A percentile compares a stretch with the other conserved stretches of the same genome.
Evolutionary conservation across 1,284 basidiomycete species (phyloP).

Genomic region (Moesziomyces parantarcticus): DNA sequence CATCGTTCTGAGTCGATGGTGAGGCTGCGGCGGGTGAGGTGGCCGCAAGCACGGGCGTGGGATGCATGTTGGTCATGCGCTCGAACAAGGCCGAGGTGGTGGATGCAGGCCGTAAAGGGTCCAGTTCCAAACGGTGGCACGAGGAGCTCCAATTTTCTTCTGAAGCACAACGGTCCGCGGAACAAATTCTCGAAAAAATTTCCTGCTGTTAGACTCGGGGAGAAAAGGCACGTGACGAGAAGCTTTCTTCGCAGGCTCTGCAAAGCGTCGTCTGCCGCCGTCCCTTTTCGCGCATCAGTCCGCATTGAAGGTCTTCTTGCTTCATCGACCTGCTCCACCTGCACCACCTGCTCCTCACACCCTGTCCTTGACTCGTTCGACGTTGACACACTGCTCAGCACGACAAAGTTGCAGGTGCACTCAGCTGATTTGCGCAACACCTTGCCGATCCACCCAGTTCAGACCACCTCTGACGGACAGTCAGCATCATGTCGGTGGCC

Average conservation of each 20-base stretch:
- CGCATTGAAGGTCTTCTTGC: background rate
- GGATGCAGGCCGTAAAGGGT: background rate
- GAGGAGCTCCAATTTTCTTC: conserved; percentile 7
- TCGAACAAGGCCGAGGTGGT: background rate
- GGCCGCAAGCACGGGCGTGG: conserved; percentile 20
- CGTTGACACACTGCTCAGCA: too few species aligned
- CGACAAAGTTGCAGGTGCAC: too few species aligned
- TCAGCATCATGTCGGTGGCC: background rate
- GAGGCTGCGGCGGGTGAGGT: background rate
- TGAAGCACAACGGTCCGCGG: conserved; percentile 5
- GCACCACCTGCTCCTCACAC: background rate
- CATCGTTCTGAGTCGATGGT: background rate
- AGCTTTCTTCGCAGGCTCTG: conserved; percentile 18
- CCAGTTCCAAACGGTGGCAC: background rate
- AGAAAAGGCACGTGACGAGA: conserved; percentile 10
- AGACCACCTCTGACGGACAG: too few species aligned
- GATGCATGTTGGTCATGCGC: conserved; percentile 13
- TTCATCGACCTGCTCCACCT: conserved; percentile 5
- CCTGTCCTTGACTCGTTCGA: too few species aligned
- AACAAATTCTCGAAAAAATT: background rate
- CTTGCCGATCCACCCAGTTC: too few species aligned
- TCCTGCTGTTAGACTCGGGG: background rate
- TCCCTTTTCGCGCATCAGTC: conserved; percentile 3
- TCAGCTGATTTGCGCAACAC: too few species aligned
- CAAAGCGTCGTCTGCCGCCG: background rate